Conservation (phyloP, 179 eudicot genomes). For the Silene coronaria region DNA sequence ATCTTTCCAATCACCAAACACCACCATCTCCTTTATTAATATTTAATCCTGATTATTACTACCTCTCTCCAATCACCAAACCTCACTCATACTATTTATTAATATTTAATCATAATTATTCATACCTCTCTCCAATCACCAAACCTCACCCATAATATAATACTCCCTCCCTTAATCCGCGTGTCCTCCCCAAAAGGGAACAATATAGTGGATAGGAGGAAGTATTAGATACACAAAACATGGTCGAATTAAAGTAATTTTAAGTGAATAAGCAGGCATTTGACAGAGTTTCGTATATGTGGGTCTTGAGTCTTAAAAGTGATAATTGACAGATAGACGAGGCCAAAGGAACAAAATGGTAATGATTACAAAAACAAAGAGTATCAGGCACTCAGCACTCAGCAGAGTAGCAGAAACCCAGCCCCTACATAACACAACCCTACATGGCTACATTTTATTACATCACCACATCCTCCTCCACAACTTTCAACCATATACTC, state of each 20-base stretch:
- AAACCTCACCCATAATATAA: no score
- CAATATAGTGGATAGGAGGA: no score
- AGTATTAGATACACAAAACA: neutral
- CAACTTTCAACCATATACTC: slow-evolving; percentile 11
- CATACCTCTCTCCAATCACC: no score
- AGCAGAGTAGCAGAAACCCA: slow-evolving; percentile 3
- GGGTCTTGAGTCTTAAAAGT: slow-evolving; percentile 12
- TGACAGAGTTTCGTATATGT: neutral
- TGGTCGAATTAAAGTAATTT: no score
- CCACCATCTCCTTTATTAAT: no score
- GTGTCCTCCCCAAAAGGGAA: no score
- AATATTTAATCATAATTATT: no score
- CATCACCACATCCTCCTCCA: slow-evolving; percentile 24
- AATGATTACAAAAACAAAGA: slow-evolving; percentile 39
- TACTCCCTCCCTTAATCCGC: no score
- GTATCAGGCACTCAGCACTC: neutral
- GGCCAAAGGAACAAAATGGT: slow-evolving; percentile 40
- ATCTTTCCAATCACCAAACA: no score
- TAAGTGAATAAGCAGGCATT: neutral
- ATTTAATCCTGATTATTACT: no score
- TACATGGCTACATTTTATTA: slow-evolving; percentile 38
- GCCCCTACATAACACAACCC: slow-evolving; percentile 17
- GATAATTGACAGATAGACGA: slow-evolving; percentile 35
- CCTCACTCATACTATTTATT: no score
- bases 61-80: no score